Percentiles rank a stretch among this genome's conserved stretches.
Conservation (phyloP, 306 rosid genomes). For the Senna tora region DNA sequence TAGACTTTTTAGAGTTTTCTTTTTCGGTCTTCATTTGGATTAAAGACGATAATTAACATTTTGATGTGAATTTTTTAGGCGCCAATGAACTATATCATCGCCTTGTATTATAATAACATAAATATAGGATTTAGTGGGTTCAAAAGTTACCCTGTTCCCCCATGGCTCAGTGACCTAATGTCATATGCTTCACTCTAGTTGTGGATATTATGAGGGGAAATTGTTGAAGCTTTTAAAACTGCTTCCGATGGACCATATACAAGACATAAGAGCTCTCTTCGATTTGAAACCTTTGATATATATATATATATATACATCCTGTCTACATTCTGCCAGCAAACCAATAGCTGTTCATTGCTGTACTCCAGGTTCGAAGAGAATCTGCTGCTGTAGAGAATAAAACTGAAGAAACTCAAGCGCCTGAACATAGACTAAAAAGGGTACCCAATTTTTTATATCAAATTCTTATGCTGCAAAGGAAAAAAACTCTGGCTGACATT, state of each 20-base stretch:
- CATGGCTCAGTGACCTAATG: background rate
- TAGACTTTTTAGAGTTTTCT: background rate
- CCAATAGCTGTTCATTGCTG: background rate
- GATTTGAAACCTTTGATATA: background rate
- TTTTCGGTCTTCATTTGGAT: background rate
- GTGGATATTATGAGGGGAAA: background rate
- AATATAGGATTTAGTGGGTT: background rate
- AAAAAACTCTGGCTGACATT: no score
- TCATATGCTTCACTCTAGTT: background rate
- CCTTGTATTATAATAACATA: background rate
- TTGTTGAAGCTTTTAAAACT: background rate
- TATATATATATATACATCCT: no score
- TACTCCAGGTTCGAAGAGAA: constrained; percentile 68
- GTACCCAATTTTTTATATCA: constrained; percentile 29
- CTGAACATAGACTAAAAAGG: constrained; percentile 54
- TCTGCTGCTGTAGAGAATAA: constrained; percentile 24
- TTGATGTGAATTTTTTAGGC: background rate
- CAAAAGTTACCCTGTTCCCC: background rate
- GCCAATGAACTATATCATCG: background rate
- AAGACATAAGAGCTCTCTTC: background rate
- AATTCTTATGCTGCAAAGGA: background rate
- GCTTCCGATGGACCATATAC: background rate
- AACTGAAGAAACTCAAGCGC: constrained; percentile 27
- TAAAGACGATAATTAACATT: background rate
- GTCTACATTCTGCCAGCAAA: background rate